Conservation (phyloP, 345 rosid genomes). For the Murraya paniculata region DNA sequence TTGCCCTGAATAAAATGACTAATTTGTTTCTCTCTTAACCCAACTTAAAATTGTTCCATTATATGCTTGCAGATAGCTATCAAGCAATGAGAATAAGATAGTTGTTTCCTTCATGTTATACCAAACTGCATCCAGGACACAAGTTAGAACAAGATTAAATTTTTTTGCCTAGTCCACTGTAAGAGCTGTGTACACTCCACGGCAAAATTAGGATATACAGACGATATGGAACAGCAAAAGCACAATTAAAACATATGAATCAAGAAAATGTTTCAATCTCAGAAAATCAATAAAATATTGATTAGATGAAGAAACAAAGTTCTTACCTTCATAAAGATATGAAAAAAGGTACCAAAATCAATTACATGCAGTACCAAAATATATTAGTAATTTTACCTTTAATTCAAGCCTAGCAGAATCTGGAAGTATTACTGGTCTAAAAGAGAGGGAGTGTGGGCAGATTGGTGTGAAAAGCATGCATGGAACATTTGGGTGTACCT, state of each 20-base stretch:
- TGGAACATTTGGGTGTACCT: conserved; percentile 99
- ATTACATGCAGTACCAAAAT: not conserved
- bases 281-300: not conserved
- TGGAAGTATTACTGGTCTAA: conserved; percentile 97
- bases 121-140: too few relatives aligned
- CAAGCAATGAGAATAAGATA: not conserved
- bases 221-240: not conserved
- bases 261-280: not conserved
- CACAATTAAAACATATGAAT: not conserved
- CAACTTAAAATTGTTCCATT: too few relatives aligned
- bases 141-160: not conserved
- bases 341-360: not conserved
- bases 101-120: too few relatives aligned
- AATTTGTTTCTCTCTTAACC: not conserved
- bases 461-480: conserved; percentile 98
- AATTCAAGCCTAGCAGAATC: conserved; percentile 93
- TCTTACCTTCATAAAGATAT: too few relatives aligned
- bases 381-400: conserved; percentile 46
- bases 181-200: not conserved
- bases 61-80: not conserved
- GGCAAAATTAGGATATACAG: not conserved
- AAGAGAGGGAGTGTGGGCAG: conserved; percentile 97
- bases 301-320: not conserved
- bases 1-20: not conserved
- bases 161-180: not conserved